phyloP scores from a whole-genome alignment of 371 early-diverging fungal genomes.

The Ordospora colligata region DNA sequence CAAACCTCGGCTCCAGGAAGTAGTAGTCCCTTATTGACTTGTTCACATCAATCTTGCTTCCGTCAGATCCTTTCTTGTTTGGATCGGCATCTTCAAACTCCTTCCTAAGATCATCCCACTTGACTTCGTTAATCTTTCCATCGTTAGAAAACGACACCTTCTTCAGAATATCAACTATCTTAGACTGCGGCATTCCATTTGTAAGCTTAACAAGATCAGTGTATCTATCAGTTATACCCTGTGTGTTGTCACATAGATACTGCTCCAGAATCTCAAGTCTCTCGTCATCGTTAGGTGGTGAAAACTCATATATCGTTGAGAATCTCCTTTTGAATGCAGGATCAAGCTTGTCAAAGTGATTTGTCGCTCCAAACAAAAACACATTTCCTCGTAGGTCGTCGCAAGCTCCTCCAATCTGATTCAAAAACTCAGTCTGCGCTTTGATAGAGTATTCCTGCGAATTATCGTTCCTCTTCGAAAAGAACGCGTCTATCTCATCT shows the following conservation, averaged over 20 bases:
- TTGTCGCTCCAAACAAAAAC: constrained; percentile 52
- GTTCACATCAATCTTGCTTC: neutral
- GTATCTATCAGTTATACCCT: neutral
- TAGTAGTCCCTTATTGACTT: neutral
- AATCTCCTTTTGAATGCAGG: constrained; percentile 48
- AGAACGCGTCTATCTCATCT: constrained; percentile 55
- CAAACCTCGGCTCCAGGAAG: neutral
- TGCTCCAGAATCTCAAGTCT: constrained; percentile 22
- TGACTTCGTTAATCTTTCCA: neutral
- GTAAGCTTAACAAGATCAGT: neutral
- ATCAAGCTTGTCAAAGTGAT: constrained; percentile 36
- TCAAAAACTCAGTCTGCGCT: constrained; percentile 38
- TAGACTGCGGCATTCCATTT: neutral
- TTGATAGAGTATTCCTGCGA: neutral
- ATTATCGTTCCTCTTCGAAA: constrained; percentile 27
- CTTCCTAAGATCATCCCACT: neutral
- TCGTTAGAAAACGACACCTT: neutral
- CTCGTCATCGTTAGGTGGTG: constrained; percentile 9
- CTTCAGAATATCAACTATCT: neutral
- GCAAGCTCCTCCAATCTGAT: constrained; percentile 36
- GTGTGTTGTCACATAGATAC: neutral
- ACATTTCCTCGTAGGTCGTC: constrained; percentile 7
- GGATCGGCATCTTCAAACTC: constrained; percentile 1
- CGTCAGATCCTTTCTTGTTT: constrained; percentile 3
- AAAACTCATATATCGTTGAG: constrained; percentile 27